Evolutionary conservation across 2,329 filamentous ascomycete species (phyloP).

Genomic region (Diaporthe aspalathi): DNA sequence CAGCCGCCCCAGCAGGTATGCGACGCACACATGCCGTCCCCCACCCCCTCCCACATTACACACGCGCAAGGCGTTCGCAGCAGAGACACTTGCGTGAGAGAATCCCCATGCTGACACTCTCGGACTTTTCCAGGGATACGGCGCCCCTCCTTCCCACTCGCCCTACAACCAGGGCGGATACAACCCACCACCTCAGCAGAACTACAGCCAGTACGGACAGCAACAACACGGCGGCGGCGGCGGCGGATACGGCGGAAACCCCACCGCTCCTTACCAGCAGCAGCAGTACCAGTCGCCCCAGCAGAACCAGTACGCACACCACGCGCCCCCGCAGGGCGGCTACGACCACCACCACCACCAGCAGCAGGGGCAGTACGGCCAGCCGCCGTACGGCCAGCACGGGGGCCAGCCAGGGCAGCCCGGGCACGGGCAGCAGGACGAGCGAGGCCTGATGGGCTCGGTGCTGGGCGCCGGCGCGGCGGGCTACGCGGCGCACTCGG

Average conservation of each 20-base stretch:
- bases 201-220: constrained; percentile 38
- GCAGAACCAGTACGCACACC: constrained; percentile 34
- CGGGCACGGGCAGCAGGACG: constrained; percentile 54
- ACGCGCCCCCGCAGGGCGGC: neutral
- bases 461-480: constrained; percentile 64
- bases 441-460: constrained; percentile 67
- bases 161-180: constrained; percentile 42
- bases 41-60: constrained; percentile 34
- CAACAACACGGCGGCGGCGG: constrained; percentile 14
- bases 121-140: constrained; percentile 21
- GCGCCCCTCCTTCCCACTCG: constrained; percentile 37
- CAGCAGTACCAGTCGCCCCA: constrained; percentile 25
- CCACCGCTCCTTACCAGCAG: constrained; percentile 38
- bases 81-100: neutral
- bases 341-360: constrained; percentile 39
- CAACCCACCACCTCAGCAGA: constrained; percentile 46
- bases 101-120: neutral
- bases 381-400: neutral
- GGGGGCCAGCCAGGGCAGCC: constrained; percentile 21
- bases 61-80: constrained; percentile 43
- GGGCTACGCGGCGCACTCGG: constrained; percentile 65
- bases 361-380: constrained; percentile 23
- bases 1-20: constrained; percentile 43
- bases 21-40: constrained; percentile 7
- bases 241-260: constrained; percentile 34